These are phyloP conservation scores for Fusarium anthophilum DNA, from an alignment of 2,329 filamentous ascomycete genomes.

Conservation along the genomic window DNA sequence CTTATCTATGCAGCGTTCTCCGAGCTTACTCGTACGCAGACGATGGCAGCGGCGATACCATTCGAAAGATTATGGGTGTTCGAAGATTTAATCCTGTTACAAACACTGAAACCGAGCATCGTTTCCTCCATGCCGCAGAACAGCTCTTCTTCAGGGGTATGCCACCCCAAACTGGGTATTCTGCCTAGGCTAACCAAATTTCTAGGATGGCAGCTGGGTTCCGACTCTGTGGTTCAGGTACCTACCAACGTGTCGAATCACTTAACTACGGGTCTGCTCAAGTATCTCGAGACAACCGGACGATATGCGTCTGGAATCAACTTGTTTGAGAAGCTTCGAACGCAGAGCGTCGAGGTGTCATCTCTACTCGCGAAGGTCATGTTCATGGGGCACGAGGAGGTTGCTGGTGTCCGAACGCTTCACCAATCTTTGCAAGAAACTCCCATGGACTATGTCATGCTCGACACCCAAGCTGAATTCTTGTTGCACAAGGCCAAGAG, in stretches of 20 bases:
- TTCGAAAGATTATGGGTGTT: conserved; percentile 97
- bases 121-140: conserved; percentile 93
- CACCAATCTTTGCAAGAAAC: conserved; percentile 89
- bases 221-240: conserved; percentile 96
- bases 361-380: conserved; percentile 91
- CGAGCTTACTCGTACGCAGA: conserved; percentile 97
- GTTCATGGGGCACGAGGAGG: conserved; percentile 95
- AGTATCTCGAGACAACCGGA: conserved; percentile 95
- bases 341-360: conserved; percentile 91
- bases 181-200: conserved; percentile 32
- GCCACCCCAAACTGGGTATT: conserved; percentile 9
- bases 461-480: conserved; percentile 94
- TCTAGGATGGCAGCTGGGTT: conserved; percentile 91
- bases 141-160: conserved; percentile 91
- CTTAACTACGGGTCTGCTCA: conserved; percentile 89
- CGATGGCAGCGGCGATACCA: conserved; percentile 91
- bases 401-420: conserved; percentile 89
- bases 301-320: conserved; percentile 96
- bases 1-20: conserved; percentile 93
- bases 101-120: conserved; percentile 97
- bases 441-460: conserved; percentile 97
- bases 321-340: conserved; percentile 93
- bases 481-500: conserved; percentile 81
- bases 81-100: conserved; percentile 97
- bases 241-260: conserved; percentile 97